Conservation (phyloP, 208 protist species). For the Jaenimonas drosophilae region DNA sequence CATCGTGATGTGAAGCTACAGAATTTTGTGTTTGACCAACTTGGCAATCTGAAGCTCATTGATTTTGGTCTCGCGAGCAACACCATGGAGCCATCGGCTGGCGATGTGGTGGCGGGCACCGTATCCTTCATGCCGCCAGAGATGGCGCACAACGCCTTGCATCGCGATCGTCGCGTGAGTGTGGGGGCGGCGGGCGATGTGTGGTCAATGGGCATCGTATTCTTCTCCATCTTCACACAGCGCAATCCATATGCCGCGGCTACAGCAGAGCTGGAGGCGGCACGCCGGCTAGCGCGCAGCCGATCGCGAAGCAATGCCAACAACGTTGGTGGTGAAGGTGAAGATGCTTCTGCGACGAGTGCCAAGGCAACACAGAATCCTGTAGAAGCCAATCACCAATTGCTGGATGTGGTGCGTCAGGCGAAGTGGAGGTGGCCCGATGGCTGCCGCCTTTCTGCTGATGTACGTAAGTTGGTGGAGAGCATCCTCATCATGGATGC, state of each 20-base stretch:
- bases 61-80: constrained; percentile 85
- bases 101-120: constrained; percentile 84
- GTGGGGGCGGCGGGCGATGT: constrained; percentile 77
- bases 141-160: constrained; percentile 87
- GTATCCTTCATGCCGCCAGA: constrained; percentile 90
- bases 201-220: constrained; percentile 84
- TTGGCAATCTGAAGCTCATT: constrained; percentile 85
- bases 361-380: too few species aligned
- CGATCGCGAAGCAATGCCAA: neutral
- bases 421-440: constrained; percentile 75
- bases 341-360: too few species aligned
- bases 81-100: constrained; percentile 54
- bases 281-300: neutral
- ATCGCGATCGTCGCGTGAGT: constrained; percentile 63
- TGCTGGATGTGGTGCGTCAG: constrained; percentile 60
- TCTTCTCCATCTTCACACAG: constrained; percentile 86
- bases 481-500: constrained; percentile 45
- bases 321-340: too few species aligned
- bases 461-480: constrained; percentile 58
- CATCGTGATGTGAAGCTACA: constrained; percentile 90
- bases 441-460: constrained; percentile 34
- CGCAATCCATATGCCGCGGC: constrained; percentile 62
- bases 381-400: constrained; percentile 36
- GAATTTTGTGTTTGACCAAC: constrained; percentile 87
- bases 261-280: neutral